phyloP scores from a whole-genome alignment of 2,329 filamentous ascomycete species.

The Sporothrix humicola region DNA sequence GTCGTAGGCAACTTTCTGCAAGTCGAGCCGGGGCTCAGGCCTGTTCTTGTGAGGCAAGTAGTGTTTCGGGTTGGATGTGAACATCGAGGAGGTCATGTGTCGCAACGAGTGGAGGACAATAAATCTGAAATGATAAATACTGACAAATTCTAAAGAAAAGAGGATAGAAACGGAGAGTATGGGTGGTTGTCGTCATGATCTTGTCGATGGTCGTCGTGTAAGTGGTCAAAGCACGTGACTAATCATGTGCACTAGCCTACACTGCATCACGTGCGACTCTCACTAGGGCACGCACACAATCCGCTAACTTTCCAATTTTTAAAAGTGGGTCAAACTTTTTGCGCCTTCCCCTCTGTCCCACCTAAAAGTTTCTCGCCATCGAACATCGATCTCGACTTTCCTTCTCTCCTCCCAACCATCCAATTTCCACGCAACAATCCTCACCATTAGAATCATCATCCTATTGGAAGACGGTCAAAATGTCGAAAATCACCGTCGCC shows the following conservation, averaged over 20 bases:
- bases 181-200: not conserved
- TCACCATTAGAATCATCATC: conserved; percentile 42
- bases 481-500: conserved; percentile 67
- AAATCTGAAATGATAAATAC: no score
- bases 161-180: not conserved
- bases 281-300: conserved; percentile 30
- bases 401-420: conserved; percentile 21
- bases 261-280: not conserved
- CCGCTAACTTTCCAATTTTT: not conserved
- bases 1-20: not conserved
- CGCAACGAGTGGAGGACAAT: not conserved
- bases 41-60: not conserved
- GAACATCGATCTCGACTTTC: conserved; percentile 10
- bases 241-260: not conserved
- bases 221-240: not conserved
- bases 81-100: no score
- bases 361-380: conserved; percentile 13
- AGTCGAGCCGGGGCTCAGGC: not conserved
- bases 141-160: no score
- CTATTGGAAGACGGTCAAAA: conserved; percentile 74
- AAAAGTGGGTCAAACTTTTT: conserved; percentile 24
- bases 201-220: not conserved
- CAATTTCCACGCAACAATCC: conserved; percentile 39
- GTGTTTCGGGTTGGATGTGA: conserved; percentile 15
- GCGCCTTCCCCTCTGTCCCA: not conserved